Percentiles rank a stretch among this genome's conserved stretches.
Conservation (phyloP, 73 alveolate genomes). For the Stentor roeselii region DNA sequence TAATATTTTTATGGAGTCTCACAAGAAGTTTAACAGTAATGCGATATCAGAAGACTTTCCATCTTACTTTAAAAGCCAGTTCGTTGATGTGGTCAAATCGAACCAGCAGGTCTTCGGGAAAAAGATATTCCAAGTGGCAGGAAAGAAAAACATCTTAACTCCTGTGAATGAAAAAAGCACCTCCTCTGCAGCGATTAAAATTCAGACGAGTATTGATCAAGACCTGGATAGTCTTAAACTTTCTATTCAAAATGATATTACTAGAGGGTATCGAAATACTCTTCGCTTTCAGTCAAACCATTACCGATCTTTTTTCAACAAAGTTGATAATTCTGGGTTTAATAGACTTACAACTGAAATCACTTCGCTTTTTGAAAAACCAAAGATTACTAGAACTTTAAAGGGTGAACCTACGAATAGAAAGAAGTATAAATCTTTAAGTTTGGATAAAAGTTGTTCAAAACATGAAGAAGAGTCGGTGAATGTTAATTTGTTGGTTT, state of each 20-base stretch:
- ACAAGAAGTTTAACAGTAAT: background rate
- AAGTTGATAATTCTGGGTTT: background rate
- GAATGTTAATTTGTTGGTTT: background rate
- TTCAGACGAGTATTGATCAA: background rate
- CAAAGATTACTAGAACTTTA: background rate
- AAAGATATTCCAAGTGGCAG: background rate
- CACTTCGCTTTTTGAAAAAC: background rate
- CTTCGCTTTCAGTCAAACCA: background rate
- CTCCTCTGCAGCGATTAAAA: too few species aligned
- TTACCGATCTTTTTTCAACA: background rate
- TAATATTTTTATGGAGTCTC: background rate
- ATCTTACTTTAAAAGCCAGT: background rate
- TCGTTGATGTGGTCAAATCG: background rate
- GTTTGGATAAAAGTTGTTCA: background rate
- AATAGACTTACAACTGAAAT: background rate
- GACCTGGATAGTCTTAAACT: background rate
- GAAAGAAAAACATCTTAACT: background rate
- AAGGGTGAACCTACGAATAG: background rate
- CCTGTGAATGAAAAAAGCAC: background rate
- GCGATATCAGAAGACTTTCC: background rate
- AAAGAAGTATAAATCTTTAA: background rate
- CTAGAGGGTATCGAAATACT: background rate
- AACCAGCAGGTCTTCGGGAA: background rate
- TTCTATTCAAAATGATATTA: background rate
- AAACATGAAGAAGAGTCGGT: background rate